Percentiles rank a stretch among this genome's conserved stretches.
Conservation (phyloP, 768 basidiomycete genomes). For the Trametopsis cervina region DNA sequence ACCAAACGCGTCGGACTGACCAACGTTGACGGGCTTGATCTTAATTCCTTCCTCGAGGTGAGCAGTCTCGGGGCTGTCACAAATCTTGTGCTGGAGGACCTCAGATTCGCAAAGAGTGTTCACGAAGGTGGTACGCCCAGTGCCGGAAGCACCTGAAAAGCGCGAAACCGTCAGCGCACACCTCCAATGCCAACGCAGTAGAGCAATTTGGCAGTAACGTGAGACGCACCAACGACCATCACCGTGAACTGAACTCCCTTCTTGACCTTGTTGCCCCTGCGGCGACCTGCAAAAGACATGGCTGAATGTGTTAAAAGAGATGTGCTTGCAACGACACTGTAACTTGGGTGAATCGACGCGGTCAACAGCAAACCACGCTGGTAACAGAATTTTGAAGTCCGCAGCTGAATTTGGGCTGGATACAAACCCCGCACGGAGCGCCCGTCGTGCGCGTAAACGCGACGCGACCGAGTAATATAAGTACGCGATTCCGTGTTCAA, state of each 20-base stretch:
- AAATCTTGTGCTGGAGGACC: conserved; percentile 82
- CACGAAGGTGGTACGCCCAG: conserved; percentile 96
- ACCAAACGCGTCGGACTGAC: too few species aligned
- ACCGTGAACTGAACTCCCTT: conserved; percentile 98
- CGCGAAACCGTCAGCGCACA: conserved; percentile 4
- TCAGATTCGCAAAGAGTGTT: conserved; percentile 98
- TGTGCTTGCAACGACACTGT: not conserved
- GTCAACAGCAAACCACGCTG: not conserved
- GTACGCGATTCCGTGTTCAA: not conserved
- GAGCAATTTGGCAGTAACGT: conserved; percentile 10
- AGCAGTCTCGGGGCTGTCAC: conserved; percentile 78
- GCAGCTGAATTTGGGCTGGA: not conserved
- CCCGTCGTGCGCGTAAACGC: not conserved
- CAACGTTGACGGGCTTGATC: conserved; percentile 93
- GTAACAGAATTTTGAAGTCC: not conserved
- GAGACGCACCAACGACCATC: conserved; percentile 89
- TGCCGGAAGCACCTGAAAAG: conserved; percentile 84
- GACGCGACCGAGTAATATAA: conserved; percentile 1
- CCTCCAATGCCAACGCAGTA: conserved; percentile 12
- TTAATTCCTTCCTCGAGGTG: conserved; percentile 91
- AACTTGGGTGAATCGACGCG: not conserved
- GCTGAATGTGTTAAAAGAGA: not conserved
- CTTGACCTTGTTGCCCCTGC: conserved; percentile 92
- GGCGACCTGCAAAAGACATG: conserved; percentile 84
- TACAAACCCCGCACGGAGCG: not conserved